phyloP scores from a whole-genome alignment of 768 basidiomycete genomes.

The Mycena galericulata region DNA sequence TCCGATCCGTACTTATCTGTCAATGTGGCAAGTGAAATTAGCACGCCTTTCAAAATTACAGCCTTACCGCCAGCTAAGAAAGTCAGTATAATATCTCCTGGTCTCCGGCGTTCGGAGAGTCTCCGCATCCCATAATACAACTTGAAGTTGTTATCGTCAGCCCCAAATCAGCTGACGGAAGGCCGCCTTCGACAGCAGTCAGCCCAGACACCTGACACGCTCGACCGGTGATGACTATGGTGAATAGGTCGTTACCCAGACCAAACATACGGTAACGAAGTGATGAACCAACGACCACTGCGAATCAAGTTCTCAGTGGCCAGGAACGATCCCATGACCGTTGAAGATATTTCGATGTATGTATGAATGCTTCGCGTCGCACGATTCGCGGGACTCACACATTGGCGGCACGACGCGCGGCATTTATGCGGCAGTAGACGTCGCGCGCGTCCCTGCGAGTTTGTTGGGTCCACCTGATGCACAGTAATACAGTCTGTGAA shows the following conservation, averaged over 20 bases:
- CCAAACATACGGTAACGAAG: too few species aligned
- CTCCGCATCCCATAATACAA: too few species aligned
- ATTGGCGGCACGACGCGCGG: slow-evolving; percentile 4
- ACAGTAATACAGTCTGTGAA: not conserved
- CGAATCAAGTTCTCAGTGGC: not conserved
- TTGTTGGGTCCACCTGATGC: slow-evolving; percentile 15
- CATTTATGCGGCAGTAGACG: slow-evolving; percentile 11
- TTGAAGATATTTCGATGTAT: not conserved
- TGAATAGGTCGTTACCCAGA: too few species aligned
- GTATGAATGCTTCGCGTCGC: slow-evolving; percentile 18
- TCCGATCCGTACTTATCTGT: not conserved
- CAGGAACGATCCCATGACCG: slow-evolving; percentile 23
- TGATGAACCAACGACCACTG: too few species aligned
- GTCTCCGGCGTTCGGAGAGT: not conserved
- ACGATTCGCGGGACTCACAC: slow-evolving; percentile 2
- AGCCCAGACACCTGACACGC: too few species aligned
- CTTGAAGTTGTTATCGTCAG: too few species aligned
- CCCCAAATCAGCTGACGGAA: too few species aligned
- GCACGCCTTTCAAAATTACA: not conserved
- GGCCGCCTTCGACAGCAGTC: too few species aligned
- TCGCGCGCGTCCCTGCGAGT: not conserved
- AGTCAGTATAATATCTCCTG: not conserved
- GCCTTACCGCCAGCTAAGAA: not conserved
- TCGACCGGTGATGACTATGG: too few species aligned
- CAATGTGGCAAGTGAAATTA: too few species aligned